A percentile compares a stretch with the other conserved stretches of the same genome.
Evolutionary conservation across 2,329 filamentous ascomycete genomes (phyloP).

Genomic region (Pyrenophora tritici-repentis): DNA sequence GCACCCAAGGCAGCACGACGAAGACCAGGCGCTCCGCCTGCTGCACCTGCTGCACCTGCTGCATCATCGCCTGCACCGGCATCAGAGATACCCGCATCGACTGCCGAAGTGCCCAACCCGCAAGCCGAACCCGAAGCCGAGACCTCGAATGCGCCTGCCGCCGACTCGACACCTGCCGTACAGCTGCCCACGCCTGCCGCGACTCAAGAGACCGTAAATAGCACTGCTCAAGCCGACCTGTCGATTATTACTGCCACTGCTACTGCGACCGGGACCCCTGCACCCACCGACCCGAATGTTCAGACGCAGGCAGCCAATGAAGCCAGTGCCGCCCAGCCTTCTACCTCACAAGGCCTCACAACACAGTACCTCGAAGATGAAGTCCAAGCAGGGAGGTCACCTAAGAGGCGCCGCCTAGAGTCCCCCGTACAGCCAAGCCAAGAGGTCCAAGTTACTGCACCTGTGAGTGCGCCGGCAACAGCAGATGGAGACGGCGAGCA

Average conservation of each 20-base stretch:
- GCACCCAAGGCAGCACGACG: slow-evolving; percentile 54
- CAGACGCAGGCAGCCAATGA: slow-evolving; percentile 2
- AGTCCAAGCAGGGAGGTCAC: slow-evolving; percentile 17
- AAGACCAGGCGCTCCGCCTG: slow-evolving; percentile 45
- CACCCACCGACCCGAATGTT: background rate
- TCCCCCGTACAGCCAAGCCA: background rate
- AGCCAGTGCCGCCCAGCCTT: background rate
- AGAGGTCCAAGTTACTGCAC: background rate
- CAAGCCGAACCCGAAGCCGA: slow-evolving; percentile 11
- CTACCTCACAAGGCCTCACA: background rate
- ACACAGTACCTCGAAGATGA: slow-evolving; percentile 17
- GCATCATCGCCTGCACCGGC: background rate
- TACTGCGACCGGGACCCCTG: background rate
- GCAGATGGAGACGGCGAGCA: background rate
- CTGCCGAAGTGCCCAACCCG: slow-evolving; percentile 17
- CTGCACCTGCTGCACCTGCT: slow-evolving; percentile 11
- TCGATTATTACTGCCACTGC: background rate
- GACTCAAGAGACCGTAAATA: slow-evolving; percentile 26
- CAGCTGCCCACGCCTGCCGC: slow-evolving; percentile 32
- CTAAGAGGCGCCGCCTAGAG: slow-evolving; percentile 31
- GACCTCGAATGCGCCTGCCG: slow-evolving; percentile 12
- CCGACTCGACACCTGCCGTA: slow-evolving; percentile 15
- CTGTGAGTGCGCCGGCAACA: background rate
- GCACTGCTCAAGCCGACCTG: slow-evolving; percentile 9
- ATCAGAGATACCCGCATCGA: slow-evolving; percentile 18